phyloP scores from a whole-genome alignment of 2,329 filamentous ascomycete species.

The Ascochyta koolunga region DNA sequence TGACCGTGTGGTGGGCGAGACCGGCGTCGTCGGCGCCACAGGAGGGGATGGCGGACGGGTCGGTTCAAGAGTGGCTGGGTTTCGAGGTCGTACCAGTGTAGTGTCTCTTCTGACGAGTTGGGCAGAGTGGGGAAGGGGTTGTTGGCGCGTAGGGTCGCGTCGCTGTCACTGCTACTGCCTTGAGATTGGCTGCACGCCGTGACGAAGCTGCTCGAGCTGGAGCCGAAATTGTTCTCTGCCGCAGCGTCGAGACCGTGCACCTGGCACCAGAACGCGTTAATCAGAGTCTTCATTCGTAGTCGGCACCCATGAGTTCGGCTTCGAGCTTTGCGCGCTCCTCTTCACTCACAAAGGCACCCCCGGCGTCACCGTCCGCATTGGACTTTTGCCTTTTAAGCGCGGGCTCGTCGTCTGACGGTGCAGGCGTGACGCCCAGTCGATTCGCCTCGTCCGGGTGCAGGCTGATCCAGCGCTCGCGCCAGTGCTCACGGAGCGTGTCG shows the following conservation, averaged over 20 bases:
- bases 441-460: slow-evolving; percentile 38
- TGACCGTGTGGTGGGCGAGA: too few species aligned
- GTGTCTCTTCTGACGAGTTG: background rate
- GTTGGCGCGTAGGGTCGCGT: background rate
- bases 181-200: background rate
- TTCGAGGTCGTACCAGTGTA: background rate
- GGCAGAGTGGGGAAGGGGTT: background rate
- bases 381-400: slow-evolving; percentile 40
- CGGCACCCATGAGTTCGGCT: slow-evolving; percentile 39
- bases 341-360: slow-evolving; percentile 17
- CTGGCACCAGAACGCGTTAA: background rate
- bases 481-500: slow-evolving; percentile 77
- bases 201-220: background rate
- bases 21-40: background rate
- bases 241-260: background rate
- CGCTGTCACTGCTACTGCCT: background rate
- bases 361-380: slow-evolving; percentile 18
- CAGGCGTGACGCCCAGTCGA: slow-evolving; percentile 27
- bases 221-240: background rate
- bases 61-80: background rate
- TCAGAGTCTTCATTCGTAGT: slow-evolving; percentile 26
- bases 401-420: slow-evolving; percentile 22
- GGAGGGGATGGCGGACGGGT: background rate
- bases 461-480: slow-evolving; percentile 61
- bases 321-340: slow-evolving; percentile 39